These are phyloP conservation scores for Trichosanthes truncata DNA, from an alignment of 306 rosid genomes.

Conservation along the genomic window DNA sequence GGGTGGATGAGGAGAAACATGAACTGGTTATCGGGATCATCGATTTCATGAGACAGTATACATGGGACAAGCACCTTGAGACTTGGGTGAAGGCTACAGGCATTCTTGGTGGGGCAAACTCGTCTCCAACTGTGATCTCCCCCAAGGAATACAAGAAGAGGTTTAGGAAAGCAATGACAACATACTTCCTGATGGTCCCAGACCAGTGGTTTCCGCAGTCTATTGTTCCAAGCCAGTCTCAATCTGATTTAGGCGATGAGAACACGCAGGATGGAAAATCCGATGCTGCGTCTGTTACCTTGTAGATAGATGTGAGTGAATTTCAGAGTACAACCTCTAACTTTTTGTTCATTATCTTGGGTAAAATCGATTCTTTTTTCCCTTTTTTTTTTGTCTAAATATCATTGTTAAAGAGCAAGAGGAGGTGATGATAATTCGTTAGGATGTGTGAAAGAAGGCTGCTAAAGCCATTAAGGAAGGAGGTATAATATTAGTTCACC, in stretches of 20 bases:
- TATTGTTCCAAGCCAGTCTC: slow-evolving; percentile 45
- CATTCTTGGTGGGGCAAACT: slow-evolving; percentile 86
- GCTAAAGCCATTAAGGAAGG: slow-evolving; percentile 3
- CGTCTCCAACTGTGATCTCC: slow-evolving; percentile 85
- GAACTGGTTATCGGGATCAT: slow-evolving; percentile 90
- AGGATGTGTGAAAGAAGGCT: slow-evolving; percentile 7
- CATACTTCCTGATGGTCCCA: slow-evolving; percentile 95
- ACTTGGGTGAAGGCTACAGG: slow-evolving; percentile 97
- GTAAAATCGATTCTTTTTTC: not conserved
- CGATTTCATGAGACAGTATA: slow-evolving; percentile 95
- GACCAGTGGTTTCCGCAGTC: slow-evolving; percentile 89
- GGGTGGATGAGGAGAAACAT: slow-evolving; percentile 90
- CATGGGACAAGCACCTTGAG: slow-evolving; percentile 99
- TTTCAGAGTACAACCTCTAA: not conserved
- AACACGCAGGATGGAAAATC: slow-evolving; percentile 30
- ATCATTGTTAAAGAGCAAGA: not conserved
- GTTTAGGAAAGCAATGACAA: slow-evolving; percentile 95
- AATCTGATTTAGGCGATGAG: slow-evolving; percentile 56
- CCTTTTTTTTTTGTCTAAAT: not conserved
- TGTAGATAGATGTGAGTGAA: slow-evolving; percentile 2
- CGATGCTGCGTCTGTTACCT: not conserved
- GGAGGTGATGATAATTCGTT: not conserved
- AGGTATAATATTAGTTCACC: slow-evolving; percentile 3
- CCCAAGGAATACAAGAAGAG: slow-evolving; percentile 94
- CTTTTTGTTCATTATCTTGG: not conserved